Conservation (phyloP, 2,329 filamentous ascomycete genomes). For the Penicillium sp. region DNA sequence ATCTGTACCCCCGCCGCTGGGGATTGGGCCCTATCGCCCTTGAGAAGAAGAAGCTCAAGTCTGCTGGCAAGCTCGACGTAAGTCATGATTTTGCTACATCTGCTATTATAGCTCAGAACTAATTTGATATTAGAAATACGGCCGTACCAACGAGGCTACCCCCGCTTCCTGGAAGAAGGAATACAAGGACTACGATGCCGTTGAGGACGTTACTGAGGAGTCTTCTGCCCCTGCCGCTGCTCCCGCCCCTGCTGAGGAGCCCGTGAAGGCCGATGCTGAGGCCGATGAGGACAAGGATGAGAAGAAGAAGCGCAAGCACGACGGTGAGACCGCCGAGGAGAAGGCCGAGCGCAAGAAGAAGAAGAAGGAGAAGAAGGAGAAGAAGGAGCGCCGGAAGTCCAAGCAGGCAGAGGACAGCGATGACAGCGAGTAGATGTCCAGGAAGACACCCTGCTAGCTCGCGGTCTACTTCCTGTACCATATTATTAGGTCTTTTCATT, state of each 20-base stretch:
- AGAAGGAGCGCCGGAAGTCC: constrained; percentile 73
- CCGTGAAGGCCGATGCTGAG: constrained; percentile 45
- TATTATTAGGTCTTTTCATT: constrained; percentile 30
- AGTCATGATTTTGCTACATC: background rate
- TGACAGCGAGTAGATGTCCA: constrained; percentile 43
- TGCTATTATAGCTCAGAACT: background rate
- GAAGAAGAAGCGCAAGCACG: constrained; percentile 59
- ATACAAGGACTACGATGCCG: constrained; percentile 84
- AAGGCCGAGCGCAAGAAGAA: constrained; percentile 51
- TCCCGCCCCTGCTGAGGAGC: constrained; percentile 14
- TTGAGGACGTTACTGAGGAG: constrained; percentile 45
- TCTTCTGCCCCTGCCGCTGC: constrained; percentile 43
- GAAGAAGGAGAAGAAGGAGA: constrained; percentile 58
- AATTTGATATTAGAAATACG: constrained; percentile 65
- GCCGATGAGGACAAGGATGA: constrained; percentile 44
- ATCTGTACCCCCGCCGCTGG: constrained; percentile 95
- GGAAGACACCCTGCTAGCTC: constrained; percentile 21
- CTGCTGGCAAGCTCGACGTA: constrained; percentile 86
- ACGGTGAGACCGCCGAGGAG: constrained; percentile 54
- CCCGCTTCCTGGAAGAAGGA: constrained; percentile 88
- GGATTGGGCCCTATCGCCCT: constrained; percentile 88
- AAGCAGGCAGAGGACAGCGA: constrained; percentile 76
- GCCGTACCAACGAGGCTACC: constrained; percentile 86
- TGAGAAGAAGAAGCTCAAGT: constrained; percentile 99
- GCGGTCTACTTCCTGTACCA: constrained; percentile 40